A percentile compares a stretch with the other conserved stretches of the same genome.
These are phyloP conservation scores for Rutstroemia sp. DNA, from an alignment of 2,329 filamentous ascomycete species.

Conservation along the genomic window DNA sequence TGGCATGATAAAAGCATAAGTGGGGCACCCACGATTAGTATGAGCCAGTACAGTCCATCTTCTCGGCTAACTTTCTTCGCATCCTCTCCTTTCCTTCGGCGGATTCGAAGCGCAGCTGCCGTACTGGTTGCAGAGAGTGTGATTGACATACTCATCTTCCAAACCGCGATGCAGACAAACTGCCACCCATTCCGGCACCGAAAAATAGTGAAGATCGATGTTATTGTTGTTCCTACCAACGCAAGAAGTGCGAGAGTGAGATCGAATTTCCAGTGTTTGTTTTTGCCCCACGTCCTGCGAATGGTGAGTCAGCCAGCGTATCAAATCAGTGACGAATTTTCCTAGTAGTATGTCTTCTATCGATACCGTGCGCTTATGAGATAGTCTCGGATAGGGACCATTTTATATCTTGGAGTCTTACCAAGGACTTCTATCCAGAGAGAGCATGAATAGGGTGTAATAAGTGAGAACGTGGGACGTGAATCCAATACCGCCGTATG, in stretches of 20 bases:
- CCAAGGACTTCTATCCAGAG: background rate
- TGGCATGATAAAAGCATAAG: too few relatives aligned
- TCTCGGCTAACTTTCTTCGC: too few relatives aligned
- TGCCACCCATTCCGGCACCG: background rate
- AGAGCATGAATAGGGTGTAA: slow-evolving; percentile 2
- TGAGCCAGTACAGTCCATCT: too few relatives aligned
- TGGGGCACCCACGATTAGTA: too few relatives aligned
- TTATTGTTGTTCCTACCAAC: background rate
- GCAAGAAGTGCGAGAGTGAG: background rate
- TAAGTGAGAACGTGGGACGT: slow-evolving; percentile 8
- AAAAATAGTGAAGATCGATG: background rate
- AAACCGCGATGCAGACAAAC: background rate
- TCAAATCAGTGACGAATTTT: too few relatives aligned
- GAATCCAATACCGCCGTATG: slow-evolving; percentile 10
- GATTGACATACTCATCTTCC: background rate
- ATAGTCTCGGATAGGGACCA: too few relatives aligned
- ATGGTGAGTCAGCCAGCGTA: too few relatives aligned
- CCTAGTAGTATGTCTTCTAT: too few relatives aligned
- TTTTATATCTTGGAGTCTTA: background rate
- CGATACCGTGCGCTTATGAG: too few relatives aligned
- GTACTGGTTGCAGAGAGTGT: background rate
- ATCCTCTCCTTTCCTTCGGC: too few relatives aligned
- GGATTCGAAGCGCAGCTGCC: too few relatives aligned
- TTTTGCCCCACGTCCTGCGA: background rate
- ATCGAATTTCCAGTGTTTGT: background rate